Percentiles rank a stretch among this genome's conserved stretches.
Evolutionary conservation across 192 early-diverging fungal genomes (phyloP).

Genomic region (Dimargaris xerosporica): DNA sequence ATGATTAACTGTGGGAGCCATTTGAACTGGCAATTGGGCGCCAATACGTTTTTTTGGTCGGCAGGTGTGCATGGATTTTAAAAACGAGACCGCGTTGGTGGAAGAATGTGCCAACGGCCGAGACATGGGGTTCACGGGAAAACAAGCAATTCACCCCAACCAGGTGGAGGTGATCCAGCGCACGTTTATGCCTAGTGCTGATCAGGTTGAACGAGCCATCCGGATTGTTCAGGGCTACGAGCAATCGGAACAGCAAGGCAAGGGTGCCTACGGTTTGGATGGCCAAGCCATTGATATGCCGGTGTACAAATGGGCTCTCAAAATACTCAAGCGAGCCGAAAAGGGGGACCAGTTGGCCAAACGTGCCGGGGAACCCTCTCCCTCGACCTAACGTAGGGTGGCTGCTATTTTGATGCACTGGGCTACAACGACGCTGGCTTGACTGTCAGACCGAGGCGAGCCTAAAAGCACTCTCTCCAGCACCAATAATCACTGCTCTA

Average conservation of each 20-base stretch:
- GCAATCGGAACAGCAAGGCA: constrained; percentile 45
- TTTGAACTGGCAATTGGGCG: too few species aligned
- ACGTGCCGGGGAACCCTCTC: too few species aligned
- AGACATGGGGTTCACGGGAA: constrained; percentile 88
- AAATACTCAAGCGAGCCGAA: constrained; percentile 26
- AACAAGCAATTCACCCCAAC: constrained; percentile 88
- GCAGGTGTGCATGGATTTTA: constrained; percentile 80
- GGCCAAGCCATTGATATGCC: constrained; percentile 90
- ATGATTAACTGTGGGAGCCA: too few species aligned
- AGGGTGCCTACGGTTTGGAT: constrained; percentile 81
- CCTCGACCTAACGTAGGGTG: too few species aligned
- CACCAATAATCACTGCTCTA: too few species aligned
- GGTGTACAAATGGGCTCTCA: constrained; percentile 81
- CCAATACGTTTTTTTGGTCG: too few species aligned
- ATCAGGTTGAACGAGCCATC: constrained; percentile 45
- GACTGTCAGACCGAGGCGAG: too few species aligned
- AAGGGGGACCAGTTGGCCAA: too few species aligned
- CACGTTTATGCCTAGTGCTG: constrained; percentile 53
- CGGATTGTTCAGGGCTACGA: constrained; percentile 58
- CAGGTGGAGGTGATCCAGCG: constrained; percentile 75
- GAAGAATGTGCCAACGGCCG: constrained; percentile 79
- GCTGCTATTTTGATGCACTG: too few species aligned
- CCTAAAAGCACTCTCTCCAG: too few species aligned
- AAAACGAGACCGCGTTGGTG: constrained; percentile 40
- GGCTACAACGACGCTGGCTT: too few species aligned